These are phyloP conservation scores for Bretschneidera sinensis DNA, from an alignment of 345 rosid species.

Conservation along the genomic window DNA sequence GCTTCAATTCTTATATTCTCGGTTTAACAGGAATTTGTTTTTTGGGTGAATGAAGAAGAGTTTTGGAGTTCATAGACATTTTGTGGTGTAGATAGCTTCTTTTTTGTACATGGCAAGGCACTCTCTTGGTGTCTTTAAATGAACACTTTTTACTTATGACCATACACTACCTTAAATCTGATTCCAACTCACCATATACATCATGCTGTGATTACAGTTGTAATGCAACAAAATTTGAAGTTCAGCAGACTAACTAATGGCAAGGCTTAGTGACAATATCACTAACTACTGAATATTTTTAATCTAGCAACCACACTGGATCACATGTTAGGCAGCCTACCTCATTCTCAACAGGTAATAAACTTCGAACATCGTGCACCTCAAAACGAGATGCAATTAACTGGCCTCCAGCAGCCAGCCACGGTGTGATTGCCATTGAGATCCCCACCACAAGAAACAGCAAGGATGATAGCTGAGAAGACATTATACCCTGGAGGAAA, in stretches of 20 bases:
- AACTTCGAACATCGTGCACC: conserved; percentile 90
- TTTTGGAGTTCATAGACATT: no score
- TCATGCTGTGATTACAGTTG: background rate
- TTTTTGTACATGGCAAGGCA: no score
- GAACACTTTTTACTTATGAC: no score
- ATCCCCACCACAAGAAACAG: conserved; percentile 94
- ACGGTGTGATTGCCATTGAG: conserved; percentile 97
- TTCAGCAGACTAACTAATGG: conserved; percentile 3
- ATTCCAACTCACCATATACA: background rate
- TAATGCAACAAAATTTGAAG: background rate
- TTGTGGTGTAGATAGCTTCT: no score
- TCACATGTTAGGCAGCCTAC: conserved; percentile 33
- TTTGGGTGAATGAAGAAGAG: no score
- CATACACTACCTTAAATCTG: background rate
- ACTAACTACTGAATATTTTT: background rate
- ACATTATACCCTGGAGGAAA: conserved; percentile 83
- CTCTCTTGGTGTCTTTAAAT: no score
- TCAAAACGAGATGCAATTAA: conserved; percentile 95
- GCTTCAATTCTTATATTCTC: no score
- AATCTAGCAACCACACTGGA: no score
- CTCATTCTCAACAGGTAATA: conserved; percentile 96
- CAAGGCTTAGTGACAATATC: background rate
- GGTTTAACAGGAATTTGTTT: no score
- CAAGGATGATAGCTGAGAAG: conserved; percentile 86
- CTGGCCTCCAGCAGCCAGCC: conserved; percentile 99